Percentiles rank a stretch among this genome's conserved stretches.
Evolutionary conservation across 2,329 filamentous ascomycete genomes (phyloP).

Genomic region (Whalleya microplaca): DNA sequence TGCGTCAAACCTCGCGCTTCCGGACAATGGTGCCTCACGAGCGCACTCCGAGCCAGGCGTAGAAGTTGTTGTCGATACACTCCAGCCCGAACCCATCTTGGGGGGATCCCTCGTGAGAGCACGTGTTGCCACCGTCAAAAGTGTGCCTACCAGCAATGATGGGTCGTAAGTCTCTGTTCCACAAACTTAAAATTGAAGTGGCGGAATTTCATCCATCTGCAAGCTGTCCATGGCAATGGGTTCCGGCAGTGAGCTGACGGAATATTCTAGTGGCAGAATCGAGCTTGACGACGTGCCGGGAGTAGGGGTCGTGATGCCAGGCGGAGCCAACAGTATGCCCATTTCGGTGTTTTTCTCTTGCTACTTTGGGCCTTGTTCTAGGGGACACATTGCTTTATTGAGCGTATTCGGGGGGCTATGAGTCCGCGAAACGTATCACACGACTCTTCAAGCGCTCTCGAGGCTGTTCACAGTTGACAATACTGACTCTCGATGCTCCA

Average conservation of each 20-base stretch:
- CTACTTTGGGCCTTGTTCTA: neutral
- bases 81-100: conserved; percentile 26
- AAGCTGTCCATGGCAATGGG: neutral
- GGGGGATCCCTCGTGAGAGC: conserved; percentile 24
- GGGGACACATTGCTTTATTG: too few relatives aligned
- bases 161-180: conserved; percentile 30
- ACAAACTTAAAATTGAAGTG: neutral
- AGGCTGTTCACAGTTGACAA: neutral
- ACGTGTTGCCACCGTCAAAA: conserved; percentile 29
- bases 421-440: neutral
- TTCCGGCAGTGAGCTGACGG: conserved; percentile 4
- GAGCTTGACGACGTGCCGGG: conserved; percentile 35
- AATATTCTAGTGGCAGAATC: conserved; percentile 26
- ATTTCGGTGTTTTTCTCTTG: neutral
- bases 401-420: neutral
- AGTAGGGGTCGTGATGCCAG: conserved; percentile 37
- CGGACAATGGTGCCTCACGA: conserved; percentile 7
- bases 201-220: neutral
- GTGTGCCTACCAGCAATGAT: conserved; percentile 33
- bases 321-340: conserved; percentile 32
- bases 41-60: conserved; percentile 31
- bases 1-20: conserved; percentile 32
- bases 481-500: neutral
- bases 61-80: conserved; percentile 31
- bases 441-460: neutral